Evolutionary conservation across 1,284 basidiomycete species (phyloP).

Genomic region (Rhodotorula sp.): DNA sequence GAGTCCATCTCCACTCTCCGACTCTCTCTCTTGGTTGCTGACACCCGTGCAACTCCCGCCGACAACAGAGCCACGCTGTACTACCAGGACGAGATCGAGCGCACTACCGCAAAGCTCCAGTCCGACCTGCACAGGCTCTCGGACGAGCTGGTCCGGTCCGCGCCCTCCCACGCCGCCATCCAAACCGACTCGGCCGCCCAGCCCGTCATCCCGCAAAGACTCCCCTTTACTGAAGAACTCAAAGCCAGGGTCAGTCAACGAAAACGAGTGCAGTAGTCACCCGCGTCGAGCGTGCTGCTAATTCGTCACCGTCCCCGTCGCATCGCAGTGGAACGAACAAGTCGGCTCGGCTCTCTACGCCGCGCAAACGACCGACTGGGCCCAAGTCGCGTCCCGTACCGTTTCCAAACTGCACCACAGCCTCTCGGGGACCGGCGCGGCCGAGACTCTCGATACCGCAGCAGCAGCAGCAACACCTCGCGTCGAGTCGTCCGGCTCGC

Average conservation of each 20-base stretch:
- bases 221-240: slow-evolving; percentile 28
- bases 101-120: slow-evolving; percentile 9
- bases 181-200: neutral
- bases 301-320: neutral
- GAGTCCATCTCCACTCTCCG: neutral
- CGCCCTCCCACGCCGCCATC: neutral
- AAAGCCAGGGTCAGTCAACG: slow-evolving; percentile 18
- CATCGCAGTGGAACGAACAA: slow-evolving; percentile 30
- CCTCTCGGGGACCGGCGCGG: neutral
- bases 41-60: no score
- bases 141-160: slow-evolving; percentile 13
- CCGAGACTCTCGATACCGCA: neutral
- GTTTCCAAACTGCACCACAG: neutral
- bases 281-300: no score
- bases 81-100: slow-evolving; percentile 26
- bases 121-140: slow-evolving; percentile 22
- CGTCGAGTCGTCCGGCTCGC: neutral
- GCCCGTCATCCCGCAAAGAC: slow-evolving; percentile 20
- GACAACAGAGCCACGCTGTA: slow-evolving; percentile 16
- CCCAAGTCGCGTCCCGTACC: neutral
- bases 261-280: neutral
- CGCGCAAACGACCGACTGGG: slow-evolving; percentile 14
- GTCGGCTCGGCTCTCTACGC: slow-evolving; percentile 13
- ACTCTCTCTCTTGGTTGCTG: neutral
- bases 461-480: neutral